phyloP scores from a whole-genome alignment of 129 eudicot species.

The Sambucus nigra region DNA sequence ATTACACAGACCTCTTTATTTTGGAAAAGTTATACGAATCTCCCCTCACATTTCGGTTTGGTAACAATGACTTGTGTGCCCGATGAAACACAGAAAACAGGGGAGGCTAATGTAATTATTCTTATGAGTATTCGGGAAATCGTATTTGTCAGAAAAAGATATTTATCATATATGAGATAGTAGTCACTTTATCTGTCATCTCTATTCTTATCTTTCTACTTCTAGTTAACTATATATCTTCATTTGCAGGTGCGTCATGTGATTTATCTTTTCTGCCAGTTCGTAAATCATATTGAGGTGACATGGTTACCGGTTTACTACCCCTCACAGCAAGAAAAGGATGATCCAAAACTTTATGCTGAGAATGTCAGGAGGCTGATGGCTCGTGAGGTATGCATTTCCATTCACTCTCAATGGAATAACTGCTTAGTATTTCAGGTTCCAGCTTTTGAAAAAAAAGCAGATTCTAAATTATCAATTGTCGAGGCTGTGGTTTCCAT shows the following conservation, averaged over 20 bases:
- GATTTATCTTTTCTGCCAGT: conserved; percentile 79
- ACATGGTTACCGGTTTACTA: conserved; percentile 58
- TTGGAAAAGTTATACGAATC: no score
- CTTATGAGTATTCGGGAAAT: not conserved
- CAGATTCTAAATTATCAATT: not conserved
- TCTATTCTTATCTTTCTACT: not conserved
- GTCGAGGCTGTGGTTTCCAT: not conserved
- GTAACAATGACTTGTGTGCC: no score
- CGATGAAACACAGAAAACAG: no score
- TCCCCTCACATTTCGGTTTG: no score
- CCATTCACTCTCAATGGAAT: not conserved
- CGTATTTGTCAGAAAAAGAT: not conserved
- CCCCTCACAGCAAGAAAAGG: conserved; percentile 91
- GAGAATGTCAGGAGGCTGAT: conserved; percentile 71
- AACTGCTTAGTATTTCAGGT: not conserved
- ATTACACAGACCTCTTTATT: no score
- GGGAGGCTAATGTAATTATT: not conserved
- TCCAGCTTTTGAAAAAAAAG: no score
- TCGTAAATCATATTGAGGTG: conserved; percentile 70
- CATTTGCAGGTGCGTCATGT: conserved; percentile 65
- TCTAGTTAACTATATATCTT: not conserved
- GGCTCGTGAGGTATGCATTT: conserved; percentile 73
- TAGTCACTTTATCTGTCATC: not conserved
- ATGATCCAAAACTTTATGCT: conserved; percentile 78
- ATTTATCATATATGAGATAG: not conserved